Evolutionary conservation across 345 rosid species (phyloP), one percentile per base, ranked within the genome.

Genomic region (Melaleuca quinquenervia): DNA sequence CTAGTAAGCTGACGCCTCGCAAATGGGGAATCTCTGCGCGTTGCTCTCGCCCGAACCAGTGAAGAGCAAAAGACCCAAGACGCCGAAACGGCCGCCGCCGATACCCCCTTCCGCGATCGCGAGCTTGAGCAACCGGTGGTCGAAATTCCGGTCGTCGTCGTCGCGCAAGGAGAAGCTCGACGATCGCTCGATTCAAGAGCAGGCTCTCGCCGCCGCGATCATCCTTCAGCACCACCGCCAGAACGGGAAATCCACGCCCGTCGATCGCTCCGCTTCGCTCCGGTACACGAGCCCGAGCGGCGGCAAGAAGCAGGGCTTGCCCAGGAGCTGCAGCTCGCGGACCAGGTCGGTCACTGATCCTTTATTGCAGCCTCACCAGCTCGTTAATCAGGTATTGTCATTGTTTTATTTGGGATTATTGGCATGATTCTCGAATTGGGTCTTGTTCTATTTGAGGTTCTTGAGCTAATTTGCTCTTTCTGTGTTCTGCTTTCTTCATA

Each of bases 281-380:
- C 92, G 98, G 78, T 93, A 91, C 90, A 92, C 94, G 51, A 92
- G 89, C 82, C 54, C 87, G 85, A 89, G 48, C 58, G 48, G 26
- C 24, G 50, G 96, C 32, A 96, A 92, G 91, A 94, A 92, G 90
- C 89, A 85, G 82, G 95, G 91, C 88, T 89, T 97, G 89, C 96
- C 98, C 70, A 91, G 98, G 85, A 97, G 98, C 90, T 95, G 98
- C 48, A 97, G 98, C 87, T 88, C 98, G 18, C 90, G 98, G 87
- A 92, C 98, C 64, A 90, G 98, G 60, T 94, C 98, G 32, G 96
- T 95, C 49, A 91, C 98, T 26, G 98, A 95, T 92, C 98, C 98
- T 85, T 91, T 96, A 87, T 87, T 97, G 85, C 95, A 94, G 88
- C 99, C 98, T 90, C 96, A 94, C 83, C 98, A 97, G 94, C 94